Base-by-base conservation (phyloP, 768 basidiomycete species). In the Mycena polygramma region DNA sequence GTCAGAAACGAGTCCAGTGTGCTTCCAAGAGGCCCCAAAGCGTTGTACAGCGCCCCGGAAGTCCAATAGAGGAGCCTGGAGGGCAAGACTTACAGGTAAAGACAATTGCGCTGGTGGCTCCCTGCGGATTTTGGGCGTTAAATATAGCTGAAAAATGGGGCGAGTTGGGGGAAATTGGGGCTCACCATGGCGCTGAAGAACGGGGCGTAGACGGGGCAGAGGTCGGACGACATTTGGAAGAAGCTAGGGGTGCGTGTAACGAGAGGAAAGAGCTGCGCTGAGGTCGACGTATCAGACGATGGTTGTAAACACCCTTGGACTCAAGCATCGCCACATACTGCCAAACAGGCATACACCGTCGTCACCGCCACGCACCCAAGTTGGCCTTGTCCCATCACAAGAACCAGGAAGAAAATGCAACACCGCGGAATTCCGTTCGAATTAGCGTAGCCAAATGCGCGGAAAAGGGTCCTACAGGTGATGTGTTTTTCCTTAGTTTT, bases 171-270 rank as follows among this genome's bases (percentile, higher is more conserved):
- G 24, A 48, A 35, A 41, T 57, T 57, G 5, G 11, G 22, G 82
- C 92, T 79, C 74, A 94, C 96, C 94, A 98, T 96, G 67, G 94
- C 95, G 77, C 95, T 95, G 77, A 99, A 99, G 87, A 98, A 99
- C 75, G 97, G 97, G 66, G 97, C 94, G 83, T 99, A 99, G 62
- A 97, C 96, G 22, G 94, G 94, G 82, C 94, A 96, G 72, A 93
- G 85, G 76, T 95, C 94, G 90, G 73, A 72, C 62, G 61, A 66
- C 54, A 55, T 60, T 64, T 17, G n/a, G 53, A 39, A 20, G 35
- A 26, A 13, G 51, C 35, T 48, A 0, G 60, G 46, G 49, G 30
- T 36, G 53, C 53, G 53, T 30, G 53, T 17, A 55, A 55, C 54
- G 54, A 39, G 54, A 55, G 54, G 35, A 36, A 36, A 36, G 64